Evolutionary conservation across 2,329 filamentous ascomycete species (phyloP).

Genomic region (Aspergillus quadrilineatus): DNA sequence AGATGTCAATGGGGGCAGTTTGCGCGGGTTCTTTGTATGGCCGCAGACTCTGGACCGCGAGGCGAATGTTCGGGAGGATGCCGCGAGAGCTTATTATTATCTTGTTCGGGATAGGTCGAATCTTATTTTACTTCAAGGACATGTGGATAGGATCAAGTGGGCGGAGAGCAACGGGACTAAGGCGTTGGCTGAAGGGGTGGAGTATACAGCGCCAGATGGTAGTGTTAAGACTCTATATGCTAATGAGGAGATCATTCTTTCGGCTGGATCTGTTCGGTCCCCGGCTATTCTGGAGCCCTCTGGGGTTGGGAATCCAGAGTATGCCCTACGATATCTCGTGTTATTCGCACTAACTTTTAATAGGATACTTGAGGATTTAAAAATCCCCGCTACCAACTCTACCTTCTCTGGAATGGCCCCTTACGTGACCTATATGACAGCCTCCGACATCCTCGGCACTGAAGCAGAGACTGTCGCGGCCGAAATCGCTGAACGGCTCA

Average conservation of each 20-base stretch:
- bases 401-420: not conserved
- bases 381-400: conserved; percentile 18
- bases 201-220: conserved; percentile 27
- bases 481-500: not conserved
- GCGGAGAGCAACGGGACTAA: not conserved
- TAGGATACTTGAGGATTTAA: conserved; percentile 27
- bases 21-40: conserved; percentile 47
- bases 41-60: conserved; percentile 44
- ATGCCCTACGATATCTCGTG: not conserved
- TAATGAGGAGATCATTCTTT: conserved; percentile 57
- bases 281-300: conserved; percentile 61
- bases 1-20: conserved; percentile 45
- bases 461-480: not conserved
- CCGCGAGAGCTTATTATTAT: conserved; percentile 50
- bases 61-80: conserved; percentile 45
- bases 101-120: conserved; percentile 44
- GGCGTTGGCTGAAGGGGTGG: not conserved
- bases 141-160: conserved; percentile 15
- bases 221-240: conserved; percentile 29
- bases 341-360: not conserved
- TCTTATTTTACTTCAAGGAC: conserved; percentile 34
- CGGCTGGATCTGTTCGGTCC: conserved; percentile 58
- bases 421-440: conserved; percentile 4
- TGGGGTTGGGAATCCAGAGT: conserved; percentile 52
- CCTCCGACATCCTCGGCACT: not conserved